A percentile compares a stretch with the other conserved stretches of the same genome.
These are phyloP conservation scores for Picochlorum costavermella DNA, from an alignment of 139 green algal species.

Conservation along the genomic window DNA sequence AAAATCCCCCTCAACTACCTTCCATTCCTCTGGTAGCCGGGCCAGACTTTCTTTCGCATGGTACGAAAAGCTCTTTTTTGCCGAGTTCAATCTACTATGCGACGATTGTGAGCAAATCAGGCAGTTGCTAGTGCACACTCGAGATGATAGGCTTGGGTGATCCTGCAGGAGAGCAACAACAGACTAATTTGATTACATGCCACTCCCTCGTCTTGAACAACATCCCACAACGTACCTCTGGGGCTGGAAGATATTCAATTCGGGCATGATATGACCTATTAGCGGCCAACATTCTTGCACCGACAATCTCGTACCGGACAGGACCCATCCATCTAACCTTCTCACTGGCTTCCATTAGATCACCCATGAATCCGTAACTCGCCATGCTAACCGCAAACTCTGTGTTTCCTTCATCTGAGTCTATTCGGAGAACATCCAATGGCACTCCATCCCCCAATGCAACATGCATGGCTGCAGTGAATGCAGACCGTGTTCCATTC, in stretches of 20 bases:
- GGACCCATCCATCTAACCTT: conserved; percentile 62
- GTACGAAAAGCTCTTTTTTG: not conserved
- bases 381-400: conserved; percentile 36
- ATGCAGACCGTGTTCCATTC: conserved; percentile 61
- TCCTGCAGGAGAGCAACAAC: not conserved
- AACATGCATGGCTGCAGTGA: conserved; percentile 74
- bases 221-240: conserved; percentile 4
- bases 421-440: conserved; percentile 68
- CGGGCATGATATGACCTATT: conserved; percentile 16
- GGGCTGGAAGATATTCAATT: conserved; percentile 18
- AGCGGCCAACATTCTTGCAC: conserved; percentile 29
- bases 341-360: conserved; percentile 67
- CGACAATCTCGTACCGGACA: conserved; percentile 38
- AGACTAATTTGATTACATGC: too few species aligned
- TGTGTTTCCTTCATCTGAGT: conserved; percentile 14
- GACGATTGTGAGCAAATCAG: not conserved
- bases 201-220: not conserved
- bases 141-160: conserved; percentile 1
- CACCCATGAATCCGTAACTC: conserved; percentile 75
- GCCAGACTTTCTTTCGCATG: conserved; percentile 1
- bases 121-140: conserved; percentile 4
- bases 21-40: not conserved
- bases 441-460: conserved; percentile 67
- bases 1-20: conserved; percentile 42
- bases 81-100: not conserved